These are phyloP conservation scores for Penicillium verrucosum DNA, from an alignment of 2,329 filamentous ascomycete species.

Conservation along the genomic window DNA sequence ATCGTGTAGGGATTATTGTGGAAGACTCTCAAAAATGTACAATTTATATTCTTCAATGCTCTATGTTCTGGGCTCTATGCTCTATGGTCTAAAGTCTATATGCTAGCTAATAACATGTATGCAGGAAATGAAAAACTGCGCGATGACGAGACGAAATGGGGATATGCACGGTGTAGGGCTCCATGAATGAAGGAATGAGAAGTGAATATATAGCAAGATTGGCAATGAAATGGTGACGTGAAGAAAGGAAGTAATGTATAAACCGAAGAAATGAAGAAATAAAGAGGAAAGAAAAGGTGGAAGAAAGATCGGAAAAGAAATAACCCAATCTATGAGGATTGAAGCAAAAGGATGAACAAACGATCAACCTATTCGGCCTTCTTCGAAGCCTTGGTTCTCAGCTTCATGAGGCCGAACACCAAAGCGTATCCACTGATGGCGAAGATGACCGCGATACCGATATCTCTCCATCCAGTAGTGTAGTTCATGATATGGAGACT, in stretches of 20 bases:
- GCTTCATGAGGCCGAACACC: conserved; percentile 44
- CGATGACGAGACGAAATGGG: neutral
- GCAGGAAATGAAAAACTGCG: neutral
- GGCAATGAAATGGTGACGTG: neutral
- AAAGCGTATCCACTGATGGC: conserved; percentile 53
- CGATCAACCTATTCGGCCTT: conserved; percentile 30
- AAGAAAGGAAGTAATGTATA: neutral
- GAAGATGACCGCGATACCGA: conserved; percentile 58
- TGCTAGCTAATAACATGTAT: neutral
- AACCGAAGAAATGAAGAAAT: neutral
- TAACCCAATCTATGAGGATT: neutral
- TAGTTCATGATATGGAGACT: conserved; percentile 60
- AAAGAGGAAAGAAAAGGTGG: neutral
- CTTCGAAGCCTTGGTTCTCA: conserved; percentile 38
- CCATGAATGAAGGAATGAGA: neutral
- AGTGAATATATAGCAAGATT: neutral
- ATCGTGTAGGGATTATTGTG: neutral
- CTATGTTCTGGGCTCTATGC: neutral
- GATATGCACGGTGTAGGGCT: neutral
- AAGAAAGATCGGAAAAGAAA: no score
- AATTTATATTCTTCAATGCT: neutral
- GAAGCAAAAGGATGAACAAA: neutral
- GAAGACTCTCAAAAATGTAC: neutral
- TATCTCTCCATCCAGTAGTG: conserved; percentile 65
- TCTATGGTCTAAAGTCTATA: neutral